These are phyloP conservation scores for Fusarium clavum DNA, from an alignment of 2,329 filamentous ascomycete genomes.

Conservation along the genomic window DNA sequence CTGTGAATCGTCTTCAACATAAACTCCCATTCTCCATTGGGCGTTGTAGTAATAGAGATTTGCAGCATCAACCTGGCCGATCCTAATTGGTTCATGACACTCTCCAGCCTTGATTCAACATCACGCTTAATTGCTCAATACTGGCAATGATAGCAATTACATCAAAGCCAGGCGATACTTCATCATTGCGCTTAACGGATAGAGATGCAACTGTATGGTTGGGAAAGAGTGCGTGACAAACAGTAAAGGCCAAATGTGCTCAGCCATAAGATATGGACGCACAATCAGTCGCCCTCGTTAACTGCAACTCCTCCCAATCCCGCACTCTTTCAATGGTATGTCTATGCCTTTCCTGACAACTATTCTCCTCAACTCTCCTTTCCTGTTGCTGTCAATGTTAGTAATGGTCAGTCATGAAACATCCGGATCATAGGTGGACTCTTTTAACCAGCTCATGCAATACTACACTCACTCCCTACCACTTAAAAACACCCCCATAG, in stretches of 20 bases:
- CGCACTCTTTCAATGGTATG: background rate
- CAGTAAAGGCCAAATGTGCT: background rate
- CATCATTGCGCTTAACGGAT: slow-evolving; percentile 21
- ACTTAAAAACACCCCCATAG: slow-evolving; percentile 3
- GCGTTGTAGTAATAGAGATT: slow-evolving; percentile 5
- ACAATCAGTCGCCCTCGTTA: background rate
- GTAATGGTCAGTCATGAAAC: slow-evolving; percentile 25
- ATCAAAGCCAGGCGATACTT: slow-evolving; percentile 20
- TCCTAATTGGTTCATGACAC: slow-evolving; percentile 25
- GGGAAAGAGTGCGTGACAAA: background rate
- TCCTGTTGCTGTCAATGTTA: slow-evolving; percentile 19
- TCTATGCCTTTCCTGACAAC: background rate
- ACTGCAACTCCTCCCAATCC: background rate
- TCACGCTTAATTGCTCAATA: slow-evolving; percentile 22
- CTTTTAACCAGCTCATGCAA: slow-evolving; percentile 31
- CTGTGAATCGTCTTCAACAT: background rate
- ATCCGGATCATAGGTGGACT: slow-evolving; percentile 22
- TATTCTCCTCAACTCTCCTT: slow-evolving; percentile 11
- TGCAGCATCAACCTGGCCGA: slow-evolving; percentile 26
- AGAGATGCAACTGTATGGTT: background rate
- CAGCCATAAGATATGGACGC: background rate
- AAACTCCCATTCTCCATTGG: slow-evolving; percentile 1
- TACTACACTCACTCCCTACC: slow-evolving; percentile 13
- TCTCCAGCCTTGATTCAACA: slow-evolving; percentile 32
- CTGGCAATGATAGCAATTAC: slow-evolving; percentile 2